Evolutionary conservation across 2,329 filamentous ascomycete species (phyloP), one percentile per base, ranked within the genome.

Genomic region (Sordariomycetes sp.): DNA sequence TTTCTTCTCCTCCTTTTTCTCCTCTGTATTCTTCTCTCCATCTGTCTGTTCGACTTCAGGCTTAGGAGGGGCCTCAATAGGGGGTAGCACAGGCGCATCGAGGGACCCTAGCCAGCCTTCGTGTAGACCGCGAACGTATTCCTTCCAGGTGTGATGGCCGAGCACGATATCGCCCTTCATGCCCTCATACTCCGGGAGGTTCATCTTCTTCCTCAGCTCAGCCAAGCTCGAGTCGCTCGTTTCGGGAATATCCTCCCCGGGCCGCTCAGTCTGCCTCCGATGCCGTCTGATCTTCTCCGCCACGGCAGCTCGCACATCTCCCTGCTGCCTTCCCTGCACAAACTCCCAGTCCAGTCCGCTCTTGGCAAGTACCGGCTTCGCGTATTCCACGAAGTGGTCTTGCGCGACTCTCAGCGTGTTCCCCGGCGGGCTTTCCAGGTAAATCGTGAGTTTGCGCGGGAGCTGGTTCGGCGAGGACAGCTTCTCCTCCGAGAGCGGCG

Each of bases 281-380:
- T 70, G 66, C 50, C 86, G 77, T 38, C 92, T 74, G 55, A 95
- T 86, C 54, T 78, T 81, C 63, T 94, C 86, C 18, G 92, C 90
- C 30, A 93, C 72, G 11, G 82, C 84, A 34, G 85, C 87, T 41
- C 92, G 70, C 29, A 98, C 76, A 52, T 98, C 90, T n/a, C 92
- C 92, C 63, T 95, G 84, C 53, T 82, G 80, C 34, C 88, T 70
- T 5, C 90, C 92, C 60, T 96, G 90, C 6, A 96, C 75, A 37
- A 95, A 93, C 49, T 95, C 90, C 79, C 93, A 96, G 56, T 98
- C 92, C 51, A 96, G 63, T 1, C 88, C 88, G 2, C 86, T 90
- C 3, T 86, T 82, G 4, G 92, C 84, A 25, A 98, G 64, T 18
- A 98, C 74, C 2, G 92, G 92, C 66, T 96, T 96, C 28, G 95